A percentile compares a stretch with the other conserved stretches of the same genome.
phyloP scores from a whole-genome alignment of 2,329 filamentous ascomycete species.

The Colletotrichum sp. region DNA sequence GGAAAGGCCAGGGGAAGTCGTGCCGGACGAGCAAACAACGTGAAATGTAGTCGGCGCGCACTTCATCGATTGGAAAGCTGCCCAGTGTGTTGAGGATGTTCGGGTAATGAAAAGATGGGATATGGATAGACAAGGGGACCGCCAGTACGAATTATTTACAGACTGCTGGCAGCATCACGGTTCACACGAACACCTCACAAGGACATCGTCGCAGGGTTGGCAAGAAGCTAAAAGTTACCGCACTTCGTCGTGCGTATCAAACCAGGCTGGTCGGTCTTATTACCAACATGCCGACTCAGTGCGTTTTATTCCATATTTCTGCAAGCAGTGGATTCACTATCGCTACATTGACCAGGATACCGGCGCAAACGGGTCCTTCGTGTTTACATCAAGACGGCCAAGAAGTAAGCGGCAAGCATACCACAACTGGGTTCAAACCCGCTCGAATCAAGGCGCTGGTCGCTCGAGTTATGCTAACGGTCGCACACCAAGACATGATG shows the following conservation, averaged over 20 bases:
- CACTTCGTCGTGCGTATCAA: neutral
- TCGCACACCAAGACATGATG: neutral
- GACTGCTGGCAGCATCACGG: neutral
- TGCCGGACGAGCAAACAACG: neutral
- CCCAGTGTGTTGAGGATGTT: neutral
- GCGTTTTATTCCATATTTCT: neutral
- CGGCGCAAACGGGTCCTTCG: neutral
- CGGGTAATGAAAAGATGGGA: neutral
- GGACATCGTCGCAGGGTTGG: neutral
- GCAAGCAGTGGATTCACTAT: neutral
- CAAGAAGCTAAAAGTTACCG: neutral
- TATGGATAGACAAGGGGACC: neutral
- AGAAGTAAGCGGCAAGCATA: neutral
- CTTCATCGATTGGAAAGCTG: neutral
- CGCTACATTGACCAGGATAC: neutral
- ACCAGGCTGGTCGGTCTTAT: neutral
- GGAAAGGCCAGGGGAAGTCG: neutral
- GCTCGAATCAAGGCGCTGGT: neutral
- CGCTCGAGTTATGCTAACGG: neutral
- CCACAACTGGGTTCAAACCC: neutral
- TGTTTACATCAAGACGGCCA: neutral
- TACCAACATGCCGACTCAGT: neutral
- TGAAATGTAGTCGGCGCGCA: neutral
- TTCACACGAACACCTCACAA: neutral
- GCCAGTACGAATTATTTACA: neutral